Evolutionary conservation across 2,329 filamentous ascomycete genomes (phyloP), one percentile per base, ranked within the genome.

Genomic region (Aspergillus transmontanensis): DNA sequence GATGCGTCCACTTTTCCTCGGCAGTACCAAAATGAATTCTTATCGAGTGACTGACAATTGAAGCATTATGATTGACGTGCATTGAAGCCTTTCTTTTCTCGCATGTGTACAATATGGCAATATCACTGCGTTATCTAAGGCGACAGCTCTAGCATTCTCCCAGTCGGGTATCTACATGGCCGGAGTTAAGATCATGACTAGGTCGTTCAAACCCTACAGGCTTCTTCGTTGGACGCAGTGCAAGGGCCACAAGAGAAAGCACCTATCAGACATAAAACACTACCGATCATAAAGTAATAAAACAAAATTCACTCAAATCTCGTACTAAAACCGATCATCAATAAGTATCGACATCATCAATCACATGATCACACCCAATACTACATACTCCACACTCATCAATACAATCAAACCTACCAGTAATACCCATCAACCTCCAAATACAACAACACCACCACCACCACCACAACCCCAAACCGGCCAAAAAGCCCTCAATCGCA

Each of bases 331-430:
- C 36, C 11, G 21, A 45, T 45, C n/a, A 32, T 3, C 41, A 19
- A 21, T 7, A 23, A 41, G 4, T 3, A 30, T 19, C 32, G 30
- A 26, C 39, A 32, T 21, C 28, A 46, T 30, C 6, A 19, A 61
- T 61, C 59, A 61, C 60, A 59, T 62, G 60, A 59, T 26, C 48
- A 14, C 51, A 28, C 23, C 36, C 30, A n/a, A 23, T 55, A 48
- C 41, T 26, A 21, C 43, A 14, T 30, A 6, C 10, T 23, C 58
- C 30, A 41, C 50, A 45, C 6, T 11, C 26, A 55, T 36, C 30
- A 32, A 39, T 23, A 36, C 43, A 45, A 54, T n/a, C 45, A 30
- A 10, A n/a, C 39, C 39, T 9, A 41, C 39, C 39, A 41, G 39
- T 9, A 51, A 30, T 51, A 21, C 45, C 55, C 54, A 26, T 58